Percentiles rank a stretch among this genome's conserved stretches.
These are phyloP conservation scores for Penicillium sumatraense DNA, from an alignment of 2,329 filamentous ascomycete genomes.

Conservation along the genomic window DNA sequence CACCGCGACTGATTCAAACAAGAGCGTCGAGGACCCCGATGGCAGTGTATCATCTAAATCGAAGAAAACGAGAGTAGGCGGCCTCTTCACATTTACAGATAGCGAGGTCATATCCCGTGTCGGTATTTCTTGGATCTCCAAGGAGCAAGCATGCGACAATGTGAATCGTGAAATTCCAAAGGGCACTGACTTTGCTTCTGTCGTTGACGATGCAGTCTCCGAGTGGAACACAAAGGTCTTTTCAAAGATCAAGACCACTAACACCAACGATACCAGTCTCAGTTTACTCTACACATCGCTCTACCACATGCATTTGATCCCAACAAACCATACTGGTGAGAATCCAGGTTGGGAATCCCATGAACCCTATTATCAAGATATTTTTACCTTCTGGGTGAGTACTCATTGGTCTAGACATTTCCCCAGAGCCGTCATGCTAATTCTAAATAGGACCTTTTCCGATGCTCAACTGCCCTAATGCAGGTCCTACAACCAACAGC, in stretches of 20 bases:
- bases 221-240: constrained; percentile 68
- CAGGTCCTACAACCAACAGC: constrained; percentile 67
- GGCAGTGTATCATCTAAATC: constrained; percentile 46
- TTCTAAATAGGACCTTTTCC: constrained; percentile 55
- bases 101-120: constrained; percentile 60
- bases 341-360: constrained; percentile 67
- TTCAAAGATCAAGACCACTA: constrained; percentile 65
- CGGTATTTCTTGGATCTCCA: constrained; percentile 71
- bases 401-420: constrained; percentile 22
- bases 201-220: constrained; percentile 54
- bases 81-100: constrained; percentile 59
- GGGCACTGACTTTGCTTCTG: constrained; percentile 46
- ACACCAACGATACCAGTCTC: constrained; percentile 60
- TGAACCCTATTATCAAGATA: constrained; percentile 74
- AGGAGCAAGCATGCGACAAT: constrained; percentile 62
- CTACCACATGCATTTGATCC: constrained; percentile 72
- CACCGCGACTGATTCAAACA: constrained; percentile 27
- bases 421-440: not conserved
- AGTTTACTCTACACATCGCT: constrained; percentile 69
- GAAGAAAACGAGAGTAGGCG: constrained; percentile 48
- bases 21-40: constrained; percentile 34
- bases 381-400: constrained; percentile 68
- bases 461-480: constrained; percentile 67
- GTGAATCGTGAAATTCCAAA: constrained; percentile 61
- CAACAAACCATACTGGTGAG: constrained; percentile 72